Base-by-base conservation (phyloP, 768 basidiomycete species). In the Kwoniella dendrophila region DNA sequence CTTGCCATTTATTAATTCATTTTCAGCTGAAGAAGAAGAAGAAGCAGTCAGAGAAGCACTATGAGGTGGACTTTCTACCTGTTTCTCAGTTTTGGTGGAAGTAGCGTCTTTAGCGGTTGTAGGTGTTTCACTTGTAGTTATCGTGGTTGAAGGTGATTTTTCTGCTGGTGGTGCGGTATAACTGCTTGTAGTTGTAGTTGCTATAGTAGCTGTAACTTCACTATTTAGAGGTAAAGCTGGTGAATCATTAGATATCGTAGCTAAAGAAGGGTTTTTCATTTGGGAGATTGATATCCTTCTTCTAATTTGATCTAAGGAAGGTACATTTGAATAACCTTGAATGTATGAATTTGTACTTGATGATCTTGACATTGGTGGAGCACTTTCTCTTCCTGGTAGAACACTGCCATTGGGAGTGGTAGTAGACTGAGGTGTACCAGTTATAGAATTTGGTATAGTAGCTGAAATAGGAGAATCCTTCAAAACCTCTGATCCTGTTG, bases 321-420 rank as follows among this genome's bases (percentile, higher is more conserved):
- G 74, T 2, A 73, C 68, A 40, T 69, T 68, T 47, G 63, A 71
- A 52, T 73, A 75, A 24, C 72, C 74, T 41, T 68, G 50, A n/a
- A 73, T 66, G 57, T 68, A 68, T 14, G 56, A 56, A 26, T 63
- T 62, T 20, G 56, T 51, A 45, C 63, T 63, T 4, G 47, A 27
- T 4, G 56, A 52, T 41, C 62, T 33, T 12, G 62, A 56, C 61
- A 60, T 61, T 10, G 32, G 8, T 6, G 60, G 44, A 3, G 60
- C 33, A 47, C 20, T 44, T 24, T 41, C 54, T 26, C 45, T 47
- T 16, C 53, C 53, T 40, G 60, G 52, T 14, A 33, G 2, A 12
- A 45, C 14, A 29, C 34, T 26, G 16, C 3, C 22, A 7, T 48
- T 48, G 8, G 34, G 34, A 7, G 20, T 8, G 32, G 32, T 51